Evolutionary conservation across 2,329 filamentous ascomycete genomes (phyloP).

Genomic region (Fusarium luffae): DNA sequence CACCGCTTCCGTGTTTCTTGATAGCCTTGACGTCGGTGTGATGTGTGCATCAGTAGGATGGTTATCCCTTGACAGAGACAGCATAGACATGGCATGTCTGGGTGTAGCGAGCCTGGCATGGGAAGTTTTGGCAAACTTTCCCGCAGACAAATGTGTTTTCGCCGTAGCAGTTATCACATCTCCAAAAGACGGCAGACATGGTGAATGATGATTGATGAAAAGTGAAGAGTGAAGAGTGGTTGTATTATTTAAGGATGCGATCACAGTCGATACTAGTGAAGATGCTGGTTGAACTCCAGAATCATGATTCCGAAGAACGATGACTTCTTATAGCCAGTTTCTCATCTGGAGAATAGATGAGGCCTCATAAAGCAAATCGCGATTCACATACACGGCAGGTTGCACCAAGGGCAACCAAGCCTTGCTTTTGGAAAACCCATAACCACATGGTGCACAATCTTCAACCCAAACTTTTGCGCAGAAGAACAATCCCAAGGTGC

Average conservation of each 20-base stretch:
- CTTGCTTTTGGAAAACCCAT: background rate
- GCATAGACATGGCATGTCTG: background rate
- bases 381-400: background rate
- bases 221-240: background rate
- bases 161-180: background rate
- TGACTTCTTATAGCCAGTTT: background rate
- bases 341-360: background rate
- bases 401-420: background rate
- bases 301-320: background rate
- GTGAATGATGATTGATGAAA: background rate
- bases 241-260: background rate
- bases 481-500: background rate
- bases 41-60: background rate
- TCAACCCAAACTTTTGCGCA: background rate
- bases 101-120: background rate
- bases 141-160: background rate
- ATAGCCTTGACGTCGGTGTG: background rate
- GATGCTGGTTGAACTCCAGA: background rate
- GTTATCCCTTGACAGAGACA: background rate
- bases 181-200: background rate
- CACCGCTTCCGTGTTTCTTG: background rate
- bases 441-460: background rate
- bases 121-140: background rate
- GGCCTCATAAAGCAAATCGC: background rate
- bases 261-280: background rate